These are phyloP conservation scores for Bruguiera hainesii DNA, from an alignment of 441 rosid species.

Conservation along the genomic window DNA sequence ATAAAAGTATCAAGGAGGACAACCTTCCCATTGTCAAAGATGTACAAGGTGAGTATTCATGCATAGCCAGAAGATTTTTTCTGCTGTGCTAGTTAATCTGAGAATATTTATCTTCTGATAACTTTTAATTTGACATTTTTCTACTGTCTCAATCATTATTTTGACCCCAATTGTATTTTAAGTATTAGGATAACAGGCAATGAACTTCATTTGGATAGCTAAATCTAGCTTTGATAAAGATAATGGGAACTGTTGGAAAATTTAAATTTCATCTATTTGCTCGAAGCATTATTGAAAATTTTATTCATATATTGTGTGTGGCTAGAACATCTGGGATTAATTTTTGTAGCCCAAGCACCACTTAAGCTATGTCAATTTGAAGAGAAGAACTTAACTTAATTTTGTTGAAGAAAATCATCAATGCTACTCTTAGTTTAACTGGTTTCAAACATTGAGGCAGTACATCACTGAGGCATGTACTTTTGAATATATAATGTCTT, in stretches of 20 bases:
- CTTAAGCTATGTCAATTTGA: neutral
- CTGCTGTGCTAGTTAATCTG: conserved; percentile 1
- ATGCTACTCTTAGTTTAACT: no score
- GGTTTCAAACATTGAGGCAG: no score
- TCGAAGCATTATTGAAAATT: neutral
- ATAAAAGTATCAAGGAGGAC: conserved; percentile 44
- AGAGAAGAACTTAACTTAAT: neutral
- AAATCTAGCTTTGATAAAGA: neutral
- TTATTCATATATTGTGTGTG: neutral
- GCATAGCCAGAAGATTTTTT: neutral
- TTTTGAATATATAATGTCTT: no score
- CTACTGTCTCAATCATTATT: neutral
- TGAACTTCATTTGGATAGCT: neutral
- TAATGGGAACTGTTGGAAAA: neutral
- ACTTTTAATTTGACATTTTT: neutral
- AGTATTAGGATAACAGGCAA: neutral
- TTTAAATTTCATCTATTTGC: neutral
- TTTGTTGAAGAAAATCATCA: neutral
- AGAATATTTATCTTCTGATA: neutral
- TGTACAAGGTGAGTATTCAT: conserved; percentile 45
- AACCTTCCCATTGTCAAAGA: conserved; percentile 57
- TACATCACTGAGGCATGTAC: no score
- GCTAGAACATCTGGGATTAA: neutral
- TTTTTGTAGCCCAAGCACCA: neutral
- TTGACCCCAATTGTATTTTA: neutral